A percentile compares a stretch with the other conserved stretches of the same genome.
These are phyloP conservation scores for Penicillium sp. DNA, from an alignment of 2,329 filamentous ascomycete species.

Conservation along the genomic window DNA sequence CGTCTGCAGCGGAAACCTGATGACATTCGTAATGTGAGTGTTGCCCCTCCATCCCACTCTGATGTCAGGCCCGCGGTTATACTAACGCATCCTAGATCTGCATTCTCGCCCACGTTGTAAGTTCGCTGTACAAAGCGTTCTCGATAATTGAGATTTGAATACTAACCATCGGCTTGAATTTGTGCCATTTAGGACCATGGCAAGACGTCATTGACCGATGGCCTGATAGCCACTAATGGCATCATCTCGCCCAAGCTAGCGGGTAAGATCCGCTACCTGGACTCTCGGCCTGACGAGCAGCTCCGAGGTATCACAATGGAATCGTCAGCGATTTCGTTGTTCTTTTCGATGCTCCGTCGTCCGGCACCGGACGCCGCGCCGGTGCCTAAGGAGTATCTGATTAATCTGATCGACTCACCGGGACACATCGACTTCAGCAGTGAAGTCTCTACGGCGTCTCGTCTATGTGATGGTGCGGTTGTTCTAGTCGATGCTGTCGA, in stretches of 20 bases:
- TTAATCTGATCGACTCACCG: constrained; percentile 97
- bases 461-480: constrained; percentile 90
- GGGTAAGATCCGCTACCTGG: constrained; percentile 95
- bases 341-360: constrained; percentile 86
- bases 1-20: constrained; percentile 83
- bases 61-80: constrained; percentile 19
- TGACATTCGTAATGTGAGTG: constrained; percentile 84
- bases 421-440: constrained; percentile 99
- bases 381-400: constrained; percentile 81
- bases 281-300: constrained; percentile 95
- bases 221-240: constrained; percentile 95
- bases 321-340: constrained; percentile 94
- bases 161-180: not conserved
- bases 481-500: constrained; percentile 96
- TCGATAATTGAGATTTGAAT: not conserved
- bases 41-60: constrained; percentile 35
- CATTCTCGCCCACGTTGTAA: constrained; percentile 86
- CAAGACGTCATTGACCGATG: constrained; percentile 95
- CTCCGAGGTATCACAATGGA: constrained; percentile 99
- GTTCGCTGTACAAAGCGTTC: constrained; percentile 28
- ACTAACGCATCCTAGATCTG: constrained; percentile 67
- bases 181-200: constrained; percentile 71
- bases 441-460: constrained; percentile 92
- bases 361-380: constrained; percentile 66
- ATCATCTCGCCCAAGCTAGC: constrained; percentile 98